Evolutionary conservation across 2,329 filamentous ascomycete species (phyloP).

Genomic region (Arachnopeziza araneosa): DNA sequence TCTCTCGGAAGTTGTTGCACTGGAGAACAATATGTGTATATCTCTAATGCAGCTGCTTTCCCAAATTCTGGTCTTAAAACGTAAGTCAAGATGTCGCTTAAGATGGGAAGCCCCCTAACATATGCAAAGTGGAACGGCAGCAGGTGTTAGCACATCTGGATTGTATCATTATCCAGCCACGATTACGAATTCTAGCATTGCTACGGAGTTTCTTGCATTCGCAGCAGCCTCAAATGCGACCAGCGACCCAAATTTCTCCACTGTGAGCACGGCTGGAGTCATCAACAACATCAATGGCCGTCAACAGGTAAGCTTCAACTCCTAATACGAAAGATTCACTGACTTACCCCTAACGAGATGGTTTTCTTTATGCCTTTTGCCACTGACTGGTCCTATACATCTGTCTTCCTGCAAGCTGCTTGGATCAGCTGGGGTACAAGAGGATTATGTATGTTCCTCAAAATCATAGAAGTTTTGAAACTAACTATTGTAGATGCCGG

Average conservation of each 20-base stretch:
- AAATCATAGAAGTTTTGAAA: neutral
- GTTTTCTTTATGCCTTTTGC: conserved; percentile 52
- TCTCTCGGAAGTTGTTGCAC: conserved; percentile 40
- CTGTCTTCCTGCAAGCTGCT: conserved; percentile 54
- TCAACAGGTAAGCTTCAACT: conserved; percentile 37
- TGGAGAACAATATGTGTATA: conserved; percentile 44
- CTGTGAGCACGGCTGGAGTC: conserved; percentile 46
- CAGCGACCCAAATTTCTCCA: conserved; percentile 21
- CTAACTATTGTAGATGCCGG: conserved; percentile 18
- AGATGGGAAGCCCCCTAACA: neutral
- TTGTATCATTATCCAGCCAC: conserved; percentile 55
- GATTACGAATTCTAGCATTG: conserved; percentile 47
- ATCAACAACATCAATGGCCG: conserved; percentile 53
- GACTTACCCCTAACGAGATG: conserved; percentile 34
- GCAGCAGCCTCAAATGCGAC: conserved; percentile 35
- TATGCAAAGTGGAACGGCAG: conserved; percentile 28
- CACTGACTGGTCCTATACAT: conserved; percentile 41
- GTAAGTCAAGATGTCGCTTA: conserved; percentile 14
- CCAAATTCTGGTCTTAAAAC: conserved; percentile 48
- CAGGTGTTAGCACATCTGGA: conserved; percentile 43
- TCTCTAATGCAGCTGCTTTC: conserved; percentile 50
- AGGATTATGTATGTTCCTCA: conserved; percentile 37
- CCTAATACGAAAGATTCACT: neutral
- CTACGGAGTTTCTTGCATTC: conserved; percentile 51
- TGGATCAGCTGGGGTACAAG: conserved; percentile 59